Base-by-base conservation (phyloP, 2,329 filamentous ascomycete genomes). In the Monilinia laxa region DNA sequence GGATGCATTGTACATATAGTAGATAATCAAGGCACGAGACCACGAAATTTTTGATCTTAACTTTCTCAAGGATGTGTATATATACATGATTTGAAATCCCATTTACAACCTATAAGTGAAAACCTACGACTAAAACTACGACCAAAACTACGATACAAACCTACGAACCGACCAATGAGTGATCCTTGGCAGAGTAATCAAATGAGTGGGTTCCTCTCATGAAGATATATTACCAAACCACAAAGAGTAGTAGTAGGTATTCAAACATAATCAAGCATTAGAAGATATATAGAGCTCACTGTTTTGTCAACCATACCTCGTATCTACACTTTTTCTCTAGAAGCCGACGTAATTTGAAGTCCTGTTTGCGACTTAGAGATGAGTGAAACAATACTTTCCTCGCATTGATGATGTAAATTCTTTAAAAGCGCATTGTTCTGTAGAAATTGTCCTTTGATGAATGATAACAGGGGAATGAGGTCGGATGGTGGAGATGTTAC, bases 351-450 rank as follows among this genome's bases (percentile, higher is more conserved):
- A n/a, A 23, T 25, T 38, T 12, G 14, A 25, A 25, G 9, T 20
- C 18, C 45, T 23, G 45, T 62, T 62, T 62, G 58, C 58, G 31
- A 62, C 10, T 25, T 25, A 4, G 7, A 20, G 25, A 11, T 23
- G 28, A 40, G 55, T 28, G 23, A 45, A n/a, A 20, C 6, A 25
- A 25, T 23, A 49, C 12, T 23, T 23, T 59, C 35, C 49, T 49
- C 42, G 42, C 42, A 49, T 60, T 60, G 42, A 60, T 60, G 42
- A 60, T 49, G 57, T 60, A 60, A 60, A 60, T 51, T 51, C 58
- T 20, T 18, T 11, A 38, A 51, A 20, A 14, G 16, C 45, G 58
- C 45, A 60, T 60, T 60, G 57, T 60, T 60, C 42, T 18, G 20
- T 18, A 23, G 42, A 60, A 11, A 51, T 38, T 51, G 11, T 51